phyloP scores from a whole-genome alignment of 495 filamentous ascomycete species.

The Pseudevernia furfuracea region DNA sequence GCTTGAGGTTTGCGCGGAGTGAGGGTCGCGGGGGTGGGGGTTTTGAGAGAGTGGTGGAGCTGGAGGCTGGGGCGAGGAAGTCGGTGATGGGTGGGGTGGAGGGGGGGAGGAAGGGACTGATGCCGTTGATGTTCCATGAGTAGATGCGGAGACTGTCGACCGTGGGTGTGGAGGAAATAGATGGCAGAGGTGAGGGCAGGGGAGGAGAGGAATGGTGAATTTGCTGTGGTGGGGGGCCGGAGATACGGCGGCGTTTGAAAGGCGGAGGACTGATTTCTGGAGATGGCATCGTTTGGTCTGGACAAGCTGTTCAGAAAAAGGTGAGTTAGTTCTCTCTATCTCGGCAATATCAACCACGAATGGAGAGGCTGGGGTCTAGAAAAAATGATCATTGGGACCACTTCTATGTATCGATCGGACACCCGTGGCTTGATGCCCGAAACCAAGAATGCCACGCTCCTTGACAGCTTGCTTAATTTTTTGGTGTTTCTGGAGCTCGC shows the following conservation, averaged over 20 bases:
- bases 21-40: constrained; percentile 21
- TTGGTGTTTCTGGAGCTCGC: too few species aligned
- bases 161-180: background rate
- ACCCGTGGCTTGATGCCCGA: too few species aligned
- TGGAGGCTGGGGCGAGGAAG: constrained; percentile 32
- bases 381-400: too few species aligned
- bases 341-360: too few species aligned
- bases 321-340: too few species aligned
- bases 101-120: constrained; percentile 34
- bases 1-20: constrained; percentile 37
- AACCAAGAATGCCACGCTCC: too few species aligned
- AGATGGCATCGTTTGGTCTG: background rate
- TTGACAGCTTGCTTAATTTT: too few species aligned
- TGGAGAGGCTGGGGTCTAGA: too few species aligned
- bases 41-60: background rate
- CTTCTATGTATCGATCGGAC: too few species aligned
- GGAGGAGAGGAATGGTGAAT: background rate
- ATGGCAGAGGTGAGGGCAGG: background rate
- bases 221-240: background rate
- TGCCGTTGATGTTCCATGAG: constrained; percentile 49
- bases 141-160: constrained; percentile 30
- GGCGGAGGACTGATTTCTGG: constrained; percentile 27
- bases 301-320: too few species aligned
- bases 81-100: constrained; percentile 33
- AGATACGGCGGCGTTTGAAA: constrained; percentile 25